phyloP scores from a whole-genome alignment of 2,329 filamentous ascomycete species.

The Coniella vitis region DNA sequence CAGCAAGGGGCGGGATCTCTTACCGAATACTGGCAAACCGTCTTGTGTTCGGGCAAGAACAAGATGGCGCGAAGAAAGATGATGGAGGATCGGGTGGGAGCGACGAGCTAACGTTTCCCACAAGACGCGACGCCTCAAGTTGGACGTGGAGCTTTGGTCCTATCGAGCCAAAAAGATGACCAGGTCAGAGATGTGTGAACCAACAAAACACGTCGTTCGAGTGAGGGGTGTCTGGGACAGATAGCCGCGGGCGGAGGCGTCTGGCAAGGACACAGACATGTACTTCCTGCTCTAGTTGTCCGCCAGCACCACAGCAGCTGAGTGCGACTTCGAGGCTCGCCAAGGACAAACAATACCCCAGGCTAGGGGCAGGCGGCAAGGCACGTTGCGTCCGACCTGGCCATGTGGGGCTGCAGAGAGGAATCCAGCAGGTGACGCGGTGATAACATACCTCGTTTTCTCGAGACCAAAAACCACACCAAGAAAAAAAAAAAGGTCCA shows the following conservation, averaged over 20 bases:
- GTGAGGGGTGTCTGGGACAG: neutral
- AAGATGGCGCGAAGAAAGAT: too few relatives aligned
- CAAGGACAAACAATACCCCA: neutral
- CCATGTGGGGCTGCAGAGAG: conserved; percentile 1
- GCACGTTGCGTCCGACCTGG: conserved; percentile 6
- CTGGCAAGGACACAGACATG: neutral
- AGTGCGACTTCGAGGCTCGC: too few relatives aligned
- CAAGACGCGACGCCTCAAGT: conserved; percentile 35
- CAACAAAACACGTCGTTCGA: neutral
- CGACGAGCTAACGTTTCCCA: conserved; percentile 62
- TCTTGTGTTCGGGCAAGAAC: too few relatives aligned
- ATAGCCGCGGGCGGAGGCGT: neutral
- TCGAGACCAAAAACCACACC: conserved; percentile 17
- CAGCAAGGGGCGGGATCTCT: conserved; percentile 29
- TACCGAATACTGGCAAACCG: conserved; percentile 43
- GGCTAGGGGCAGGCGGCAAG: conserved; percentile 1
- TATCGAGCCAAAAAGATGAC: conserved; percentile 28
- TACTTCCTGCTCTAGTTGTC: neutral
- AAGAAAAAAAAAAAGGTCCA: neutral
- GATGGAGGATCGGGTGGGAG: conserved; percentile 46
- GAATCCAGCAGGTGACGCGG: neutral
- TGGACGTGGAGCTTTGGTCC: conserved; percentile 27
- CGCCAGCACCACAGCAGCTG: too few relatives aligned
- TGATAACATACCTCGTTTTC: conserved; percentile 19
- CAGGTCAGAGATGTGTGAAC: conserved; percentile 21